Evolutionary conservation across 2,329 filamentous ascomycete genomes (phyloP).

Genomic region (Rutstroemia sydowiana): DNA sequence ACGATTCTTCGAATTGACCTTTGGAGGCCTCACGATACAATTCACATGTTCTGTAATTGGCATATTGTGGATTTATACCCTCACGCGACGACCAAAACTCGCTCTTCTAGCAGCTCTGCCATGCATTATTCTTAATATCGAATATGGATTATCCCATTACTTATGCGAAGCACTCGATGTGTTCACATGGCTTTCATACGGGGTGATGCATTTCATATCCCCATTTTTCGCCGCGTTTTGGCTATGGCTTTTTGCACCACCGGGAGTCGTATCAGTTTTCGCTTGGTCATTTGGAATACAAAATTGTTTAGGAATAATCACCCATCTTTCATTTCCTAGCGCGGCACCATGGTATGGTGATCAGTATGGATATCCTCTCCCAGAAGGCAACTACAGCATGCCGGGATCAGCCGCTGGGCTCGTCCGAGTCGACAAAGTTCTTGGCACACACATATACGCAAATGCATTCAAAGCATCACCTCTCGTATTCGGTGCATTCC

Average conservation of each 20-base stretch:
- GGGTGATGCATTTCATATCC: constrained; percentile 79
- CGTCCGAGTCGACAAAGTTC: constrained; percentile 76
- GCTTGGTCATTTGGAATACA: constrained; percentile 86
- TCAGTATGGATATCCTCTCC: constrained; percentile 63
- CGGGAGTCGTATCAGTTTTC: constrained; percentile 75
- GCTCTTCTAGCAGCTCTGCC: constrained; percentile 22
- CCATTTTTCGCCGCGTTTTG: constrained; percentile 69
- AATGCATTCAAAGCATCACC: constrained; percentile 84
- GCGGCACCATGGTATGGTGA: constrained; percentile 96
- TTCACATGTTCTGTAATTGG: constrained; percentile 17
- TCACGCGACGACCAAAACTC: constrained; percentile 22
- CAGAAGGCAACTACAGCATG: constrained; percentile 87
- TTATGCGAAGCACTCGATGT: constrained; percentile 22
- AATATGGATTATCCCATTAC: constrained; percentile 78
- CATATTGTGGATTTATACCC: constrained; percentile 24
- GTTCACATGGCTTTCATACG: constrained; percentile 75
- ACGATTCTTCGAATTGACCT: constrained; percentile 20
- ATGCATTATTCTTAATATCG: constrained; percentile 54
- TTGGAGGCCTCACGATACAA: constrained; percentile 20
- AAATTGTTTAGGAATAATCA: constrained; percentile 77
- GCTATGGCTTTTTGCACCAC: constrained; percentile 82
- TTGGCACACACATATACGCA: constrained; percentile 85
- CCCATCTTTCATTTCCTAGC: constrained; percentile 83
- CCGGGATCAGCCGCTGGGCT: constrained; percentile 80
- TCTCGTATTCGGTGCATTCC: constrained; percentile 88